Base-by-base conservation (phyloP, 371 early-diverging fungal species). In the Batrachochytrium dendrobatidis region DNA sequence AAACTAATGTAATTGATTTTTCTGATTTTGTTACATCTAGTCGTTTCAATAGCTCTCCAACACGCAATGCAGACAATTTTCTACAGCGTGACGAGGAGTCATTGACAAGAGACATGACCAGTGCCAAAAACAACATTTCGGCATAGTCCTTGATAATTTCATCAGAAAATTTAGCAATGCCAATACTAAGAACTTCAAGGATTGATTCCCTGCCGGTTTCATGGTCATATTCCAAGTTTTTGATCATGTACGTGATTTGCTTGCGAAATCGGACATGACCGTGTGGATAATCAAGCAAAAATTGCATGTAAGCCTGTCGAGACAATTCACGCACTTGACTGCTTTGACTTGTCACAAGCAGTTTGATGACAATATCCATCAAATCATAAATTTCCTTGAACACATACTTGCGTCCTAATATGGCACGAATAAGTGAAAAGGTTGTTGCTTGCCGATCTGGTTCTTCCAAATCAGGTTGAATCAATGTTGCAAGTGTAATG, bases 271-370 rank as follows among this genome's bases (percentile, higher is more conserved):
- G 82, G 3, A 77, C 76, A 34, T 79, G 78, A 35, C 92, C 92
- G 65, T 90, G 90, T 29, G 96, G 98, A 70, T 94, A 98, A 56
- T 93, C 90, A 70, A 95, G 76, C 61, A 95, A 69, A 79, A 96
- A 98, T 67, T 86, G 86, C 52, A 94, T 81, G 65, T 83, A 85
- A 0, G 85, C 82, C 15, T 84, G 78, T 3, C 94, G 86, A 52
- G 91, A 91, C 53, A 86, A 80, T 54, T 88, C 87, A 20, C 94
- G 88, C 22, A 90, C 83, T 45, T 86, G 83, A 15, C 67, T 70
- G 25, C 82, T 74, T 69, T 94, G 94, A 45, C 86, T 87, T 0
- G 94, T 92, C 20, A 98, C 83, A 85, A 94, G 84, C 51, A 90
- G 77, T 62, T 82, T 70, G 5, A 84, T 74, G 7, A 95, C 78